phyloP scores from a whole-genome alignment of 495 filamentous ascomycete species.

The Hyaloscypha hepaticicola region DNA sequence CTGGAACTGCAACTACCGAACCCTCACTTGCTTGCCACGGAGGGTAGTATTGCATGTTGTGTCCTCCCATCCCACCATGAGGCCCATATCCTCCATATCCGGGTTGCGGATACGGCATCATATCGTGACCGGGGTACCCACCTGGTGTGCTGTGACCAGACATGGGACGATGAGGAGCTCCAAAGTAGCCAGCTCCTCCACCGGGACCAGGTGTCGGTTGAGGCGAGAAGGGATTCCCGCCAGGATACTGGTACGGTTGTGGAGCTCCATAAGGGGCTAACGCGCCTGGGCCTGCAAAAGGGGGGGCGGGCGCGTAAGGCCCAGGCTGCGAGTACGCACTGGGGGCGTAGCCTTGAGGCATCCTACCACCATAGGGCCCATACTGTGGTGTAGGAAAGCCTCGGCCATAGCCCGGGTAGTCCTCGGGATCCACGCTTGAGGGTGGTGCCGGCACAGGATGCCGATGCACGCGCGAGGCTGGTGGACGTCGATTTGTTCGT shows the following conservation, averaged over 20 bases:
- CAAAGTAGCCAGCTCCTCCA: constrained; percentile 30
- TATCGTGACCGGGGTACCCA: constrained; percentile 46
- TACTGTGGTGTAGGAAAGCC: constrained; percentile 29
- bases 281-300: constrained; percentile 31
- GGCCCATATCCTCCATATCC: constrained; percentile 18
- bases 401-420: constrained; percentile 35
- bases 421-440: constrained; percentile 47
- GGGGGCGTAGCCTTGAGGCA: constrained; percentile 44
- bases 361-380: constrained; percentile 40
- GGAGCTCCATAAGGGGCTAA: constrained; percentile 36
- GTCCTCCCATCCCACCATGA: constrained; percentile 37
- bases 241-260: constrained; percentile 38
- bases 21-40: constrained; percentile 26
- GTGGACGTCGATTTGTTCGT: constrained; percentile 40
- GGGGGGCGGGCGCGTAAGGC: constrained; percentile 34
- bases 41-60: constrained; percentile 6
- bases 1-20: constrained; percentile 19
- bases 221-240: constrained; percentile 38
- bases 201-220: constrained; percentile 20
- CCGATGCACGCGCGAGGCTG: constrained; percentile 37
- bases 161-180: constrained; percentile 24
- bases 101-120: constrained; percentile 46
- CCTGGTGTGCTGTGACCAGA: constrained; percentile 26
- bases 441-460: constrained; percentile 37
- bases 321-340: constrained; percentile 34